A percentile compares a stretch with the other conserved stretches of the same genome.
Evolutionary conservation across 1,139 yeast species (phyloP).

Genomic region (Kodamaea sp.): DNA sequence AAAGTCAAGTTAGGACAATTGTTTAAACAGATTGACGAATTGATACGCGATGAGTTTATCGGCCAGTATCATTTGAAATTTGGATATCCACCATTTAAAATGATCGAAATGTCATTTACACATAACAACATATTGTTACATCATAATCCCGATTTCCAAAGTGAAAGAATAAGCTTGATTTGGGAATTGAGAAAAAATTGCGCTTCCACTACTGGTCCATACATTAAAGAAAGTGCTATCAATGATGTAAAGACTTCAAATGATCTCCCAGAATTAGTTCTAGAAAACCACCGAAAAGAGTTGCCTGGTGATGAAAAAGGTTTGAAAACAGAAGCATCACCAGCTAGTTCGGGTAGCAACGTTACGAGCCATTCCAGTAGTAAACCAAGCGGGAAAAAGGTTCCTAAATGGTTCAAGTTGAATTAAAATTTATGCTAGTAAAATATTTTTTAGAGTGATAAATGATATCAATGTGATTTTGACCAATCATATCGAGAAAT

Average conservation of each 20-base stretch:
- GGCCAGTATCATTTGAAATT: slow-evolving; percentile 32
- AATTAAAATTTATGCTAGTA: slow-evolving; percentile 3
- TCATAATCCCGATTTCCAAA: slow-evolving; percentile 32
- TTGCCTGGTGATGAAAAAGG: slow-evolving; percentile 18
- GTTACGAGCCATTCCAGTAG: background rate
- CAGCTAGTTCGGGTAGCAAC: slow-evolving; percentile 10
- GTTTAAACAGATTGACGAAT: slow-evolving; percentile 32
- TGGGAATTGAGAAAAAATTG: slow-evolving; percentile 27
- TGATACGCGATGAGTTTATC: slow-evolving; percentile 35
- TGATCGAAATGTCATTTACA: slow-evolving; percentile 28
- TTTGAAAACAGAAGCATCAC: slow-evolving; percentile 2
- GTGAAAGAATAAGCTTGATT: slow-evolving; percentile 31
- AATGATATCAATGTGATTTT: no score
- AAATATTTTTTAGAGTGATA: no score
- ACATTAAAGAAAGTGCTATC: slow-evolving; percentile 18
- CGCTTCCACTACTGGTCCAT: slow-evolving; percentile 21
- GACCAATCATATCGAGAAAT: no score
- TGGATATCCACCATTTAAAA: slow-evolving; percentile 45
- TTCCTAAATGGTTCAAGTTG: slow-evolving; percentile 23
- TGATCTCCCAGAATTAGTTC: slow-evolving; percentile 40
- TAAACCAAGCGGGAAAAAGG: slow-evolving; percentile 14
- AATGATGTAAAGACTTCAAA: slow-evolving; percentile 19
- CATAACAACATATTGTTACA: slow-evolving; percentile 30
- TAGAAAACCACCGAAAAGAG: slow-evolving; percentile 32
- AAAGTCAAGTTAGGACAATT: slow-evolving; percentile 41